phyloP scores from a whole-genome alignment of 2,329 filamentous ascomycete species.

The Leptographium lundbergii region DNA sequence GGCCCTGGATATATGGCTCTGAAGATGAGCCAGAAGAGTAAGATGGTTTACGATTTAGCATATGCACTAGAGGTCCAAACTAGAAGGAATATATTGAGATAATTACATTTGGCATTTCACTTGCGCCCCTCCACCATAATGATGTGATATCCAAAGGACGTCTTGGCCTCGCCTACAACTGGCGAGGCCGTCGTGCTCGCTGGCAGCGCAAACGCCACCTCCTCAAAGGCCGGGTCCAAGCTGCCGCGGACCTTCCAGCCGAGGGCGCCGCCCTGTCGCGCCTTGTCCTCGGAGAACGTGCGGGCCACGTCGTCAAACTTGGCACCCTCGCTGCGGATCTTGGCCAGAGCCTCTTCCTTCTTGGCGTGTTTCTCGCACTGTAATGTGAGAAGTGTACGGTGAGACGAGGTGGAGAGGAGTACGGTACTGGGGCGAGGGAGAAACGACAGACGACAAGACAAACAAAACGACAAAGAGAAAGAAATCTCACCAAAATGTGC shows the following conservation, averaged over 20 bases:
- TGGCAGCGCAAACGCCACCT: constrained; percentile 57
- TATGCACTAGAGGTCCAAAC: no score
- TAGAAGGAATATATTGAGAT: no score
- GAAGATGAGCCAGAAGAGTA: no score
- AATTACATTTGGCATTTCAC: constrained; percentile 16
- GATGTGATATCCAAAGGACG: constrained; percentile 65
- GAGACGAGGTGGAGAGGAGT: not conserved
- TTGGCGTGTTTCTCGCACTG: constrained; percentile 65
- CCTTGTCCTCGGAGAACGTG: constrained; percentile 67
- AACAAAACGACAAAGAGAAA: no score
- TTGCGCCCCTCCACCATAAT: constrained; percentile 59
- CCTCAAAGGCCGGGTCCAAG: constrained; percentile 57
- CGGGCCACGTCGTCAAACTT: constrained; percentile 67
- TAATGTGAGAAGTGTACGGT: constrained; percentile 13
- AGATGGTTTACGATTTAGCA: no score
- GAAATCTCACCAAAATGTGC: constrained; percentile 46
- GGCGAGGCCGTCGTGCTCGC: constrained; percentile 51
- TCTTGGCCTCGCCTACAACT: constrained; percentile 59
- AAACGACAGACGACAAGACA: not conserved
- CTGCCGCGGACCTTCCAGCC: constrained; percentile 62
- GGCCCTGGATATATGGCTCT: no score
- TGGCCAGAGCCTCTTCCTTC: constrained; percentile 62
- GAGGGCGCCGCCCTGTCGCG: constrained; percentile 53
- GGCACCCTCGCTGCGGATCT: constrained; percentile 47
- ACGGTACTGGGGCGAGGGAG: no score